Evolutionary conservation across 2,329 filamentous ascomycete genomes (phyloP).

Genomic region (Dactylellina cionopaga): DNA sequence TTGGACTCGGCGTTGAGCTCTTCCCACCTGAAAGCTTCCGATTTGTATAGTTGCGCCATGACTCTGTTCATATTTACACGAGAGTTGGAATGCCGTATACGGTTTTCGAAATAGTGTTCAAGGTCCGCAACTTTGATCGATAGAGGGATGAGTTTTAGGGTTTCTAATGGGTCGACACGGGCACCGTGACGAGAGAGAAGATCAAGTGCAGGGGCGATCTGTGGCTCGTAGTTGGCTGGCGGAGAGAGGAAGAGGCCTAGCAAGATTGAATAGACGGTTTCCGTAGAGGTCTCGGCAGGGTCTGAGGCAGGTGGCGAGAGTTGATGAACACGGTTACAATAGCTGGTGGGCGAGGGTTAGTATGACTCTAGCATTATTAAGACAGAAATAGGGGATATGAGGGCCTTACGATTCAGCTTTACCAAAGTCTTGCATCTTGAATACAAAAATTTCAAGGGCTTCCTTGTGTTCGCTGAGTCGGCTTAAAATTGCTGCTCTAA

Average conservation of each 20-base stretch:
- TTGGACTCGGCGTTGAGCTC: slow-evolving; percentile 74
- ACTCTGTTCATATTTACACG: slow-evolving; percentile 83
- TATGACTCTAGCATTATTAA: slow-evolving; percentile 52
- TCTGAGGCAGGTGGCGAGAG: slow-evolving; percentile 58
- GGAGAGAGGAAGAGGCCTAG: slow-evolving; percentile 89
- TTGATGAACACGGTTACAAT: slow-evolving; percentile 88
- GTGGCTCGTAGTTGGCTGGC: slow-evolving; percentile 73
- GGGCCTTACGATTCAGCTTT: slow-evolving; percentile 87
- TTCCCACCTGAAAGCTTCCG: slow-evolving; percentile 80
- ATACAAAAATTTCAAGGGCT: slow-evolving; percentile 96
- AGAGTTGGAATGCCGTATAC: slow-evolving; percentile 86
- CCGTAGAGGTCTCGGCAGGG: slow-evolving; percentile 59
- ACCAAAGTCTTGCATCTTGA: slow-evolving; percentile 83
- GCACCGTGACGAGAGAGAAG: slow-evolving; percentile 93
- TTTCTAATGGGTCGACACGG: slow-evolving; percentile 85
- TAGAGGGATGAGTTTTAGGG: slow-evolving; percentile 84
- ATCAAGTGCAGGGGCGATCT: slow-evolving; percentile 75
- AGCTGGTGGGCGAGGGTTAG: too few species aligned
- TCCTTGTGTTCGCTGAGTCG: slow-evolving; percentile 97
- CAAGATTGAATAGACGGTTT: slow-evolving; percentile 88
- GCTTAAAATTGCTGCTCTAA: slow-evolving; percentile 87
- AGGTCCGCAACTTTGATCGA: slow-evolving; percentile 80
- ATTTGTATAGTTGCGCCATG: slow-evolving; percentile 77
- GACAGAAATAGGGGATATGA: slow-evolving; percentile 16
- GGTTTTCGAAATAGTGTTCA: slow-evolving; percentile 88